Evolutionary conservation across 495 filamentous ascomycete genomes (phyloP), one percentile per base, ranked within the genome.

Genomic region (Filosporella fistucella): DNA sequence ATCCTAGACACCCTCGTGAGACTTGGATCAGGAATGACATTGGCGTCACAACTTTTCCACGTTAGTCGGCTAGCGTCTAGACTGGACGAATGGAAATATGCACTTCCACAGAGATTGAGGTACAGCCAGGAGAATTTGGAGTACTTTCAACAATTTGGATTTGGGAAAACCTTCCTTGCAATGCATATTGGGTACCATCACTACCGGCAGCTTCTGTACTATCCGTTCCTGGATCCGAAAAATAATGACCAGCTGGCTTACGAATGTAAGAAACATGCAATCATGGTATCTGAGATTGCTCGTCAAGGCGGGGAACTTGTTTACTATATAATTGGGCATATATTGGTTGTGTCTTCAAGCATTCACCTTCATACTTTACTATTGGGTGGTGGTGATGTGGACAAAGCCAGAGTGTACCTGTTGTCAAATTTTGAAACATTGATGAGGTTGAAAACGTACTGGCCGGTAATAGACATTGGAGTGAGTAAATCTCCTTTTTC

Each of bases 181-280:
- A 34, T 45, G 42, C 42, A 45, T 34, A 22, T 45, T 3, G 42
- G 42, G 30, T 45, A 45, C 24, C 42, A 45, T 21, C 42, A 45
- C 16, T 33, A 34, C 28, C 28, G 18, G 11, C 42, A 45, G 14
- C 30, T 45, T 4, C 42, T 45, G n/a, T 45, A 45, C 16, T 45
- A 22, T n/a, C 42, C 42, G 9, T 45, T 45, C 25, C 42, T 45
- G 24, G 42, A 45, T 33, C 42, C 28, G 10, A 20, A 18, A 11
- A 32, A 45, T 34, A n/a, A 45, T 16, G 24, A 34, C 20, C 16
- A 14, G 9, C 28, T 45, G 11, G 26, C 42, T n/a, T 12, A 13
- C 10, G 16, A 45, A 18, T 45, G 42, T n/a, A 45, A 45, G 28
- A 32, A 45, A 34, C 42, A 45, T 22, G 42, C 42, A 10, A 45